These are phyloP conservation scores for Citrus cavaleriei DNA, from an alignment of 345 rosid species.

Conservation along the genomic window DNA sequence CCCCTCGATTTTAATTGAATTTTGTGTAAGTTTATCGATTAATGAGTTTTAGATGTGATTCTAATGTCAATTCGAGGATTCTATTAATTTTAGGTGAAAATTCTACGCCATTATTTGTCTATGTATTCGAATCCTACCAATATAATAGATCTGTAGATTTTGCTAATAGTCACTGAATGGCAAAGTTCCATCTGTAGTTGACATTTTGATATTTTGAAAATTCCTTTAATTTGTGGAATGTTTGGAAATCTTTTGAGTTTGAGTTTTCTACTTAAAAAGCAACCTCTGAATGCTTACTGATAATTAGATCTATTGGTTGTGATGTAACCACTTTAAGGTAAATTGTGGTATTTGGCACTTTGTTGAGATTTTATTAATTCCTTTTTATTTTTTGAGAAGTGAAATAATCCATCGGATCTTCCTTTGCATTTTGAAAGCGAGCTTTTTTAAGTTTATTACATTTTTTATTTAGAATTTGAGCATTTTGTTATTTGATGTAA, in stretches of 20 bases:
- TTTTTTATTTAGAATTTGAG: slow-evolving; percentile 1
- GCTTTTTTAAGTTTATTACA: background rate
- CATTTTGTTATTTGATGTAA: slow-evolving; percentile 9
- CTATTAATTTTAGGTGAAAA: background rate
- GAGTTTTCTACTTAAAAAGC: background rate
- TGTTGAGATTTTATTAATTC: background rate
- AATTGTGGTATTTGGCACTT: background rate
- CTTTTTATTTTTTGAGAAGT: background rate
- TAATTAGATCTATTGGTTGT: background rate
- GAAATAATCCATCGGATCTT: background rate
- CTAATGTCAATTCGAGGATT: background rate
- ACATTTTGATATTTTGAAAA: background rate
- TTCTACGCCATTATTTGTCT: background rate
- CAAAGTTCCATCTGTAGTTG: background rate
- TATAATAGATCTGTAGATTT: background rate
- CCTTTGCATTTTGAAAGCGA: background rate
- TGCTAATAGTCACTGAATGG: background rate
- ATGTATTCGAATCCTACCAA: background rate
- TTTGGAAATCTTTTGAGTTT: background rate
- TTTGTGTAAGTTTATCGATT: background rate
- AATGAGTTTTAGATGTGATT: background rate
- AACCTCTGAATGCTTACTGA: background rate
- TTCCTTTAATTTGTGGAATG: background rate
- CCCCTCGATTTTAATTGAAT: background rate
- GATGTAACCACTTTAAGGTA: background rate